phyloP scores from a whole-genome alignment of 768 basidiomycete genomes.

The Lepiota brunneoincarnata region DNA sequence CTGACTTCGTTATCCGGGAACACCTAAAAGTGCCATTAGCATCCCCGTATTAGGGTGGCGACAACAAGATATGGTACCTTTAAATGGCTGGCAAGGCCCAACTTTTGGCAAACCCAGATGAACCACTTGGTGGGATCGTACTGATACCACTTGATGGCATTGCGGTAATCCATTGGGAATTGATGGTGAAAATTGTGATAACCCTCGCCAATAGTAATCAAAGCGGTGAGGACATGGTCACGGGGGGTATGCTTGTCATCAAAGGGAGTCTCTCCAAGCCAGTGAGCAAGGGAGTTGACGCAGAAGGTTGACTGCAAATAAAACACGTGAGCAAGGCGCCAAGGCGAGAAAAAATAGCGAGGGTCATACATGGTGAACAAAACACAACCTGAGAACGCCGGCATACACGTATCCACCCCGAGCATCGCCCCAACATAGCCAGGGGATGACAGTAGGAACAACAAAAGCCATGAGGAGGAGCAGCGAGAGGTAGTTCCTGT shows the following conservation, averaged over 20 bases:
- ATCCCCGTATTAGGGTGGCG: not conserved
- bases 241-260: conserved; percentile 94
- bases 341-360: conserved; percentile 7
- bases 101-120: conserved; percentile 56
- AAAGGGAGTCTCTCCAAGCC: conserved; percentile 90
- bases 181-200: conserved; percentile 99
- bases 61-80: conserved; percentile 36
- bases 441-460: conserved; percentile 76
- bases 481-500: conserved; percentile 71
- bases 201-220: conserved; percentile 91
- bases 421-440: conserved; percentile 83
- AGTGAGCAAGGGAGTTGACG: conserved; percentile 95
- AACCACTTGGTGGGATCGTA: conserved; percentile 95
- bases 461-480: conserved; percentile 69
- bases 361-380: conserved; percentile 81
- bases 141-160: conserved; percentile 93
- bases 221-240: conserved; percentile 85
- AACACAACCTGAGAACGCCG: conserved; percentile 70
- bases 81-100: conserved; percentile 72
- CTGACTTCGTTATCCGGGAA: conserved; percentile 59
- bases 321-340: conserved; percentile 8
- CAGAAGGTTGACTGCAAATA: conserved; percentile 84
- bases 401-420: conserved; percentile 86
- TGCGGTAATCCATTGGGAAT: conserved; percentile 97
- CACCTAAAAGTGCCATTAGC: conserved; percentile 24